Evolutionary conservation across 805 yeast genomes (phyloP), one percentile per base, ranked within the genome.

Genomic region (Schwanniomyces vanrijiae): DNA sequence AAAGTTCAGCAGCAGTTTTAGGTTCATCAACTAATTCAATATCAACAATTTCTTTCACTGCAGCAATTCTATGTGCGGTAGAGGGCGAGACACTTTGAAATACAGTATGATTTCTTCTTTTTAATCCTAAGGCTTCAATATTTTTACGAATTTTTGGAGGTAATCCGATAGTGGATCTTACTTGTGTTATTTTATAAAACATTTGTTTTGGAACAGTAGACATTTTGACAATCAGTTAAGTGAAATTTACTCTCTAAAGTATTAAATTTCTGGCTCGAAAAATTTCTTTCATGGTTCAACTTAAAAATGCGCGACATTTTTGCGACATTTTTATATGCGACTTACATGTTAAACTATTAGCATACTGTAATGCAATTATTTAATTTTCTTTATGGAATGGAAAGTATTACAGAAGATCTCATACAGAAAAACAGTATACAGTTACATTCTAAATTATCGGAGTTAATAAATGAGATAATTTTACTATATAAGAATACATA

Each of bases 111-210:
- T 91, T 88, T 56, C 94, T 82, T 57, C 77, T 82, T 45, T 76
- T 79, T 44, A 92, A 79, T 0, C 98, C 98, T 50, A 92, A 73
- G 6, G 86, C 77, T 48, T 76, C 69, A 22, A 89, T 81, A 7
- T 90, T 83, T 49, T 79, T 78, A 53, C 85, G 81, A 48, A 79
- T 78, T 37, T 74, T 68, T 46, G 82, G 79, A 10, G 97, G 96
- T 58, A 90, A 75, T 1, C 96, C 97, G 51, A 92, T 90, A 5
- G 90, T 77, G 2, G 97, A 90, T 62, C 95, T 81, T 44, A 77
- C 69, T 58, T 90, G 90, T 18, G 90, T 83, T 47, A 90, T 81
- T 64, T 86, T 83, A 58, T 73, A 73, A 46, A 49, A 64, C 51
- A 56, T 43, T 42, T 48, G 54, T 40, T 57, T 55, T n/a, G 55